A percentile compares a stretch with the other conserved stretches of the same genome.
These are phyloP conservation scores for Phallus indusiatus DNA, from an alignment of 768 basidiomycete genomes.

Conservation along the genomic window DNA sequence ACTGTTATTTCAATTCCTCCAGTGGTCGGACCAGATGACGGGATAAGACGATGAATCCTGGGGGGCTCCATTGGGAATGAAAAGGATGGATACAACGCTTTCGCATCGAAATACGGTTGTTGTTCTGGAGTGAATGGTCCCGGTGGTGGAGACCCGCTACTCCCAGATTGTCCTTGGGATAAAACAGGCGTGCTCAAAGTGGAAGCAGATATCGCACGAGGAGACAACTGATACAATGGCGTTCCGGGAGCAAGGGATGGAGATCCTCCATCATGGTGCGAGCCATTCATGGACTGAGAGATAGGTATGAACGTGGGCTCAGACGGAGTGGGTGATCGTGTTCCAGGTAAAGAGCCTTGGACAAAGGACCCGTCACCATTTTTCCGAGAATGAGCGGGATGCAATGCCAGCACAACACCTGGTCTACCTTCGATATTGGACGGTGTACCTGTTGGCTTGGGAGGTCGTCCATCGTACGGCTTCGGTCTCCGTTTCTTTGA, in stretches of 20 bases:
- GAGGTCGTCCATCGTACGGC: conserved; percentile 44
- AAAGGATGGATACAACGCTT: background rate
- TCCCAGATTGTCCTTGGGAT: background rate
- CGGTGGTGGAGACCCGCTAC: conserved; percentile 33
- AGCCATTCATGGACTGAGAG: background rate
- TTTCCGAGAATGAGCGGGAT: conserved; percentile 1
- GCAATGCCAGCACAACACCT: conserved; percentile 4
- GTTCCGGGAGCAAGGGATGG: background rate
- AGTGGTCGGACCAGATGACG: conserved; percentile 73
- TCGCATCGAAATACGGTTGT: conserved; percentile 2
- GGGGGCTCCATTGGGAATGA: conserved; percentile 30
- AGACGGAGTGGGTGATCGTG: conserved; percentile 1
- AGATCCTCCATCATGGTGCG: background rate
- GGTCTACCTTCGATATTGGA: conserved; percentile 7
- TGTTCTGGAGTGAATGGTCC: conserved; percentile 16
- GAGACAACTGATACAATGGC: background rate
- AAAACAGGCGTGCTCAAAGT: background rate
- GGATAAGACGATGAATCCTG: conserved; percentile 78
- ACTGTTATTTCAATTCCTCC: conserved; percentile 95
- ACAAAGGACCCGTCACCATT: background rate
- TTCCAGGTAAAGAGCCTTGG: background rate
- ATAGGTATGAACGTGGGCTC: background rate
- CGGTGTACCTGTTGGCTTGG: background rate
- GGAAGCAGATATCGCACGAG: background rate
- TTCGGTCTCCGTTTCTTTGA: conserved; percentile 52